Percentiles rank a stretch among this genome's conserved stretches.
These are phyloP conservation scores for Arthrobotrys entomopaga DNA, from an alignment of 2,329 filamentous ascomycete genomes.

Conservation along the genomic window DNA sequence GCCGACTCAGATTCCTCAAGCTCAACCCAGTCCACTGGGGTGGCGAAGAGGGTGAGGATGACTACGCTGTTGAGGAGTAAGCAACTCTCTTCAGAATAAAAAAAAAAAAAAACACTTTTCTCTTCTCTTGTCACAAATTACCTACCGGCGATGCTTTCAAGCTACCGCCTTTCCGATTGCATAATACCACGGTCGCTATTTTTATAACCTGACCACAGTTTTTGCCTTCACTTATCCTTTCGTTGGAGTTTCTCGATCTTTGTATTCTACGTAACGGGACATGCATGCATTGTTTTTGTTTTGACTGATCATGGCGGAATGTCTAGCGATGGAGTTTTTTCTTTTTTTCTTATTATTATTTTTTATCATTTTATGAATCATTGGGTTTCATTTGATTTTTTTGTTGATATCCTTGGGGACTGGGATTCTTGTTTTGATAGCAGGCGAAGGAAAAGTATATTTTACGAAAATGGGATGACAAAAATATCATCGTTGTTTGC, in stretches of 20 bases:
- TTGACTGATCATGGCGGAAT: slow-evolving; percentile 13
- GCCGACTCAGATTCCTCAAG: slow-evolving; percentile 69
- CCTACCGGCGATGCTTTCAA: slow-evolving; percentile 37
- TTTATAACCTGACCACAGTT: slow-evolving; percentile 31
- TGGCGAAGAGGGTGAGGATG: slow-evolving; percentile 69
- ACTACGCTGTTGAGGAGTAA: slow-evolving; percentile 63
- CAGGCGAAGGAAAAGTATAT: slow-evolving; percentile 31
- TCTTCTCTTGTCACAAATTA: slow-evolving; percentile 31
- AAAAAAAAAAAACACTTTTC: slow-evolving; percentile 12
- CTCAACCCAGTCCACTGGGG: slow-evolving; percentile 74
- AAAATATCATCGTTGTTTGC: slow-evolving; percentile 29
- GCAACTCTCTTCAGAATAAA: slow-evolving; percentile 7
- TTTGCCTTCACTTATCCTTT: slow-evolving; percentile 13
- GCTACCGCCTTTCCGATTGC: slow-evolving; percentile 17
- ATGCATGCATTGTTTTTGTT: slow-evolving; percentile 13
- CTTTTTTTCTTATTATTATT: not conserved
- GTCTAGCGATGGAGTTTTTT: slow-evolving; percentile 33
- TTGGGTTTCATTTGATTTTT: too few species aligned
- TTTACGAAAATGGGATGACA: slow-evolving; percentile 46
- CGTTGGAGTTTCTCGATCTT: slow-evolving; percentile 32
- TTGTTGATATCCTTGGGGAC: slow-evolving; percentile 33
- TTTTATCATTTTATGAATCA: not conserved
- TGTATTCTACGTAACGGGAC: slow-evolving; percentile 13
- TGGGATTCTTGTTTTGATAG: slow-evolving; percentile 48
- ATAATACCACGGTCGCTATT: slow-evolving; percentile 53